phyloP scores from a whole-genome alignment of 768 basidiomycete genomes.

The Agrocybe praecox region DNA sequence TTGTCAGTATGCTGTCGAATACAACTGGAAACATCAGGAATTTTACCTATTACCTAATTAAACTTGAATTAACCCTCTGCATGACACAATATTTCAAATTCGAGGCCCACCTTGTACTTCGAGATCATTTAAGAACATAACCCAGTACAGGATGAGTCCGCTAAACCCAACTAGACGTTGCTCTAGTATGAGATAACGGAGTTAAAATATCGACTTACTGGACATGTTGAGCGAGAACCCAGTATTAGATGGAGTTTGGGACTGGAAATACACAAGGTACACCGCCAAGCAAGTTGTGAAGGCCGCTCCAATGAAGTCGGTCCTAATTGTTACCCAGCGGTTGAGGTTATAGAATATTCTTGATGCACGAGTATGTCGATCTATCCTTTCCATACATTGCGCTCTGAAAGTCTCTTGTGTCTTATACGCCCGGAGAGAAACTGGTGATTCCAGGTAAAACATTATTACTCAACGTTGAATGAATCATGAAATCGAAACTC shows the following conservation, averaged over 20 bases:
- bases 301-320: slow-evolving; percentile 55
- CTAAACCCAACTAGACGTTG: slow-evolving; percentile 53
- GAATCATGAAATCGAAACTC: slow-evolving; percentile 16
- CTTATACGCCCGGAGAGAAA: slow-evolving; percentile 65
- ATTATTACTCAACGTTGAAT: neutral
- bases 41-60: neutral
- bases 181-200: too few species aligned
- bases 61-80: too few species aligned
- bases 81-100: neutral
- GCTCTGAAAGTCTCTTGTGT: slow-evolving; percentile 49
- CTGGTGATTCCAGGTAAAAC: slow-evolving; percentile 18
- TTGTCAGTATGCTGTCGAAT: too few species aligned
- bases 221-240: slow-evolving; percentile 62
- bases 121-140: slow-evolving; percentile 42
- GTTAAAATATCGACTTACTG: slow-evolving; percentile 21
- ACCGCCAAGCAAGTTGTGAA: too few species aligned
- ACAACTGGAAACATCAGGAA: neutral
- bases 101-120: slow-evolving; percentile 36
- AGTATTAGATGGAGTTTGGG: slow-evolving; percentile 39
- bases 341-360: slow-evolving; percentile 53
- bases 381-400: slow-evolving; percentile 49
- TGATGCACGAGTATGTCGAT: slow-evolving; percentile 47
- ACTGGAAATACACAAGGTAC: slow-evolving; percentile 47
- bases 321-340: slow-evolving; percentile 46
- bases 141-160: slow-evolving; percentile 53